Evolutionary conservation across 768 basidiomycete species (phyloP).

Genomic region (Collybia nuda): DNA sequence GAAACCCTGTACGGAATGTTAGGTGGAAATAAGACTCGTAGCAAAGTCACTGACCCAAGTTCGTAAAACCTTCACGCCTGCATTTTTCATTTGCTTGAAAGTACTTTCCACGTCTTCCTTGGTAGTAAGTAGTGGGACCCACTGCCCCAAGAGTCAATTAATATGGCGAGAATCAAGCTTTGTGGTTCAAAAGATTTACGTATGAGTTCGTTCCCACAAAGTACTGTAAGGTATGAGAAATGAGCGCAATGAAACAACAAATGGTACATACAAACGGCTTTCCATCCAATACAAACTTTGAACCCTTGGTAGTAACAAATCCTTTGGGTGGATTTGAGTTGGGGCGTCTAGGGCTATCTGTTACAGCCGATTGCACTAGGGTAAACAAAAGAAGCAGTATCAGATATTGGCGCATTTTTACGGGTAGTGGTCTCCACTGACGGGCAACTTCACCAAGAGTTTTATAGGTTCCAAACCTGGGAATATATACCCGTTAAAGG

Average conservation of each 20-base stretch:
- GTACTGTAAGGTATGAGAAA: slow-evolving; percentile 16
- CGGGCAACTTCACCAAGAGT: background rate
- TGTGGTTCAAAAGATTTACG: slow-evolving; percentile 26
- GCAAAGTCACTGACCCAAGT: slow-evolving; percentile 42
- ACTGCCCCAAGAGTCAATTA: slow-evolving; percentile 26
- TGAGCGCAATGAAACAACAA: background rate
- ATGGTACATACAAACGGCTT: slow-evolving; percentile 43
- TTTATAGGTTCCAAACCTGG: background rate
- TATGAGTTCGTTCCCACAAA: slow-evolving; percentile 60
- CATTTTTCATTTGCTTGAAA: slow-evolving; percentile 45
- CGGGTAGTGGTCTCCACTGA: no score
- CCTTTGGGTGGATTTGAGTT: slow-evolving; percentile 26
- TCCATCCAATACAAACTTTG: slow-evolving; percentile 44
- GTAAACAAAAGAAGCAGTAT: slow-evolving; percentile 2
- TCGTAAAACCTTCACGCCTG: slow-evolving; percentile 51
- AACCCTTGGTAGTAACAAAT: slow-evolving; percentile 43
- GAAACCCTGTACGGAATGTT: slow-evolving; percentile 31
- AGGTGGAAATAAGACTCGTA: background rate
- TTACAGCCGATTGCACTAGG: slow-evolving; percentile 6
- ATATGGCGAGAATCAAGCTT: background rate
- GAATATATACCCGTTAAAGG: background rate
- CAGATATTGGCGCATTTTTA: slow-evolving; percentile 8
- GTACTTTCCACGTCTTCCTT: slow-evolving; percentile 47
- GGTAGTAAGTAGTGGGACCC: slow-evolving; percentile 53
- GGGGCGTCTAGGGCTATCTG: background rate